phyloP scores from a whole-genome alignment of 2,329 filamentous ascomycete genomes.

The Lecanicillium sp. region DNA sequence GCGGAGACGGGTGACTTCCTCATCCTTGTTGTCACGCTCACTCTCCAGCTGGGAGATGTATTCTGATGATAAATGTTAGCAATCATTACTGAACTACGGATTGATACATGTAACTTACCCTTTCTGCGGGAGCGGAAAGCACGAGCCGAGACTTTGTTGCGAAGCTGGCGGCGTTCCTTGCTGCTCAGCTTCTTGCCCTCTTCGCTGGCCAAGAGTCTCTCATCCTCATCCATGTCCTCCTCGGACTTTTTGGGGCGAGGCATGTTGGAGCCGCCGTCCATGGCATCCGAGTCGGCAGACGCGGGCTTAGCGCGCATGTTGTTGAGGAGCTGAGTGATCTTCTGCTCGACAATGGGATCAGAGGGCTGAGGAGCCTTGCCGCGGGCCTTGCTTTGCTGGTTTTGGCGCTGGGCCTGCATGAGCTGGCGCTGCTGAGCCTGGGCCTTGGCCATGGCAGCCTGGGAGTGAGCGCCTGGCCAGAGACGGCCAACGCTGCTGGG shows the following conservation, averaged over 20 bases:
- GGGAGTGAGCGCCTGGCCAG: constrained; percentile 90
- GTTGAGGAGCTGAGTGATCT: constrained; percentile 85
- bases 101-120: constrained; percentile 13
- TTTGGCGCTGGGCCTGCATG: constrained; percentile 39
- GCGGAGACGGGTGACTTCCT: constrained; percentile 74
- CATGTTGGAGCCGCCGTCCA: constrained; percentile 55
- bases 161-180: constrained; percentile 92
- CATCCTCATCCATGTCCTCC: constrained; percentile 98
- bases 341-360: constrained; percentile 77
- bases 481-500: constrained; percentile 59
- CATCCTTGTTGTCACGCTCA: constrained; percentile 76
- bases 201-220: constrained; percentile 86
- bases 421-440: constrained; percentile 61
- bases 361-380: constrained; percentile 43
- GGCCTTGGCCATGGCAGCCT: constrained; percentile 70
- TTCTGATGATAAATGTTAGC: constrained; percentile 47
- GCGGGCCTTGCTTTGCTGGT: constrained; percentile 34
- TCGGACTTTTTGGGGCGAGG: constrained; percentile 82
- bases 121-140: constrained; percentile 97
- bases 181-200: constrained; percentile 99
- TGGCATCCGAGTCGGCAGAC: constrained; percentile 34
- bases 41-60: constrained; percentile 92
- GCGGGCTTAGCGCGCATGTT: constrained; percentile 75
- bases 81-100: constrained; percentile 6
- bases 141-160: constrained; percentile 97